Percentiles rank a stretch among this genome's conserved stretches.
These are phyloP conservation scores for Neurospora sp. DNA, from an alignment of 2,329 filamentous ascomycete genomes.

Conservation along the genomic window DNA sequence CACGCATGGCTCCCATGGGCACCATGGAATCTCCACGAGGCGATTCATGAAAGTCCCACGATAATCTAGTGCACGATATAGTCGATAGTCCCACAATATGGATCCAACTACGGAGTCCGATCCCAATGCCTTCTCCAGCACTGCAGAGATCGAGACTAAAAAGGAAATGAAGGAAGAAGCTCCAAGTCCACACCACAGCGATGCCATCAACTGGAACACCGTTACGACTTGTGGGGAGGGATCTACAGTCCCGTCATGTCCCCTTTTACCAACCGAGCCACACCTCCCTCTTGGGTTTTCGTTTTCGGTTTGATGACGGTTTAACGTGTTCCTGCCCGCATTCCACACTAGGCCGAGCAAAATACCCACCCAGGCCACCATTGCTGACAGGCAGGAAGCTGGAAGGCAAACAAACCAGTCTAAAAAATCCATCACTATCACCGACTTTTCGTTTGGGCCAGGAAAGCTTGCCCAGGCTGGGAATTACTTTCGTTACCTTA, in stretches of 20 bases:
- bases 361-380: background rate
- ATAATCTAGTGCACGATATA: background rate
- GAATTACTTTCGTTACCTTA: background rate
- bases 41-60: background rate
- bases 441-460: background rate
- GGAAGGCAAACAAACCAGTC: background rate
- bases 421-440: background rate
- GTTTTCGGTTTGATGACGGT: background rate
- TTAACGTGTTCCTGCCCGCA: background rate
- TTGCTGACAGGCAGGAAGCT: background rate
- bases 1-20: background rate
- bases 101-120: background rate
- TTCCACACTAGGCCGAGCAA: background rate
- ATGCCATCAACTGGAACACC: background rate
- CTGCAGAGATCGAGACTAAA: background rate
- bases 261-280: background rate
- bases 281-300: background rate
- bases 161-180: background rate
- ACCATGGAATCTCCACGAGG: background rate
- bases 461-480: background rate
- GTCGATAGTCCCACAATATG: background rate
- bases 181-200: background rate
- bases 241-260: background rate
- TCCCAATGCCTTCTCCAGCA: background rate
- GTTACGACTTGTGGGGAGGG: background rate